These are phyloP conservation scores for Chlorella sp. DNA, from an alignment of 139 green algal genomes.

Conservation along the genomic window DNA sequence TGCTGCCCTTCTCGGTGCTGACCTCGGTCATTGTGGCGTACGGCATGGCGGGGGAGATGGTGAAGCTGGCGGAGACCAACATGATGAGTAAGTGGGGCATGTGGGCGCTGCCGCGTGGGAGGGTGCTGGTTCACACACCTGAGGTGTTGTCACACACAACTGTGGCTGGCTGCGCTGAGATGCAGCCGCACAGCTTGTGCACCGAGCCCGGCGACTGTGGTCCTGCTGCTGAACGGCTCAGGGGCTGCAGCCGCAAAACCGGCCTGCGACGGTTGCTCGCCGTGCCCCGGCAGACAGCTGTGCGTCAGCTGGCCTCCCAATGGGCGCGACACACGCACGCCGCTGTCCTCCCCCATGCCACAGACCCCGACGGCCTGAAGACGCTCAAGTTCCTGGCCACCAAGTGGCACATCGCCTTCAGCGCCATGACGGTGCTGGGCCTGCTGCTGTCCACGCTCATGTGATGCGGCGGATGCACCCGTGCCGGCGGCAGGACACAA, in stretches of 20 bases:
- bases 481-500: too few relatives aligned
- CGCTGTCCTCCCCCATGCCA: not conserved
- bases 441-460: constrained; percentile 44
- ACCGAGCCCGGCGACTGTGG: too few relatives aligned
- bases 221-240: too few relatives aligned
- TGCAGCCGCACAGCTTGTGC: too few relatives aligned
- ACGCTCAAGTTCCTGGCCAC: constrained; percentile 47
- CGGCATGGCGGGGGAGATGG: constrained; percentile 40
- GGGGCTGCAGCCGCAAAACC: too few relatives aligned
- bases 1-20: constrained; percentile 40
- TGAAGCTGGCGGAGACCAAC: constrained; percentile 41
- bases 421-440: constrained; percentile 39
- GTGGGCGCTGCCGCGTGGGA: not conserved
- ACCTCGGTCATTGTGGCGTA: constrained; percentile 47
- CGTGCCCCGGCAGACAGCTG: not conserved
- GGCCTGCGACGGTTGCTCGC: too few relatives aligned
- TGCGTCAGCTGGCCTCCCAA: not conserved
- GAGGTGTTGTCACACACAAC: not conserved
- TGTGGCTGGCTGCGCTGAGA: not conserved
- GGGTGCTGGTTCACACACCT: not conserved
- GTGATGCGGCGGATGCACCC: not conserved
- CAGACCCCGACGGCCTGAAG: constrained; percentile 37
- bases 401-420: constrained; percentile 48
- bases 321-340: too few relatives aligned
- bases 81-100: not conserved